Conservation (phyloP, 306 rosid genomes). For the Quercus robur region DNA sequence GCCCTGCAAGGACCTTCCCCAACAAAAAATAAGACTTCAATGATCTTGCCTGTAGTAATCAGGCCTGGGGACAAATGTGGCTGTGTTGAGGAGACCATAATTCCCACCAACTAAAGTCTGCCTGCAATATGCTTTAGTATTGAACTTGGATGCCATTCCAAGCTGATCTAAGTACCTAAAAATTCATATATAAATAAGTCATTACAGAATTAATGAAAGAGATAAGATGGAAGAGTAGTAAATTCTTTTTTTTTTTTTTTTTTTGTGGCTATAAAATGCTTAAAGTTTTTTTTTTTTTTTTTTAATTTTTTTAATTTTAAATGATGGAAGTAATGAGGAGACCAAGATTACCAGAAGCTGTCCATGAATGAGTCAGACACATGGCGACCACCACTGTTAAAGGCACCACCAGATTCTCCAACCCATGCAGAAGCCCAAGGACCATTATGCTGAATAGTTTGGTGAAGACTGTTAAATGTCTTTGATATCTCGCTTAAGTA, state of each 20-base stretch:
- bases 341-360: constrained; percentile 85
- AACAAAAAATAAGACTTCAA: neutral
- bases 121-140: constrained; percentile 81
- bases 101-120: constrained; percentile 90
- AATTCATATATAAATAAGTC: constrained; percentile 14
- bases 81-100: constrained; percentile 82
- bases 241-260: neutral
- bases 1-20: neutral
- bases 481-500: constrained; percentile 48
- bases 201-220: neutral
- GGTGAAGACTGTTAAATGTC: constrained; percentile 44
- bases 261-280: neutral
- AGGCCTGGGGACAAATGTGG: constrained; percentile 83
- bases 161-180: constrained; percentile 97
- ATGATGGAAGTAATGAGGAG: constrained; percentile 14
- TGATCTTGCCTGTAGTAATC: constrained; percentile 80
- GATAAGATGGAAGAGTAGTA: neutral
- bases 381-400: constrained; percentile 77
- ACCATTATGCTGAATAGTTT: constrained; percentile 54
- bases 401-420: constrained; percentile 98
- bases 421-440: constrained; percentile 94
- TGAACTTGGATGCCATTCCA: constrained; percentile 80
- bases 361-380: constrained; percentile 75
- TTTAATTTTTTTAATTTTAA: no score
- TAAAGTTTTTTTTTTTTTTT: neutral